Evolutionary conservation across 2,329 filamentous ascomycete species (phyloP), one percentile per base, ranked within the genome.

Genomic region (Triangularia setosa): DNA sequence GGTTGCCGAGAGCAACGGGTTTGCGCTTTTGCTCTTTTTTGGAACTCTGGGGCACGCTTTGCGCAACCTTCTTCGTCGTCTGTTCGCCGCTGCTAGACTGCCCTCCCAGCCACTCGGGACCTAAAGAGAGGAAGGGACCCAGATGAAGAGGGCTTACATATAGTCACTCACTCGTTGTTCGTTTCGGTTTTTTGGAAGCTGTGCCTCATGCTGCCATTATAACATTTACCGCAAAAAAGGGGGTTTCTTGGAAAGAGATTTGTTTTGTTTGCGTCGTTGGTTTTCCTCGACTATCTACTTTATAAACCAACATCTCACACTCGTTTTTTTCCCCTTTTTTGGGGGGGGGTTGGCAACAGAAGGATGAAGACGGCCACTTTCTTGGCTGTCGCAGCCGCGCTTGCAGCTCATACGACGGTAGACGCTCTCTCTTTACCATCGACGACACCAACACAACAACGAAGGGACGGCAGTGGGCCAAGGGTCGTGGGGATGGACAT

Each of bases 401-500:
- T 76, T 18, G 65, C 74, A 21, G 40, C 7, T 56, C 64, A 73
- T n/a, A n/a, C n/a, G 40, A 60, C 68, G 14, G 61, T 67, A 8
- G 65, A 74, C 1, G 71, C 67, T 1, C 69, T 77, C 40, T 68
- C 73, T 35, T 65, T 79, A 24, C 70, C 67, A n/a, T 67, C 73
- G 9, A 35, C 64, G 79, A 24, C 70, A 67, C 12, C 72, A 73
- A 62, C 72, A 71, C 35, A 66, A 74, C 25, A 68, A 76, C 65
- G 75, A 69, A 18, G 40, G 21, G 40, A 48, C 21, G 40, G 18
- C n/a, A 48, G 40, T 18, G 24, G 24, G 23, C 78, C 80, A 1
- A 80, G 77, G 48, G 81, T 86, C 4, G 73, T 87, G 58, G 74
- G 74, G 58, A 70, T 86, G 64, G 70, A 79, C 48, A 79, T 81